Base-by-base conservation (phyloP, 345 rosid genomes). In the Citrus cavaleriei region DNA sequence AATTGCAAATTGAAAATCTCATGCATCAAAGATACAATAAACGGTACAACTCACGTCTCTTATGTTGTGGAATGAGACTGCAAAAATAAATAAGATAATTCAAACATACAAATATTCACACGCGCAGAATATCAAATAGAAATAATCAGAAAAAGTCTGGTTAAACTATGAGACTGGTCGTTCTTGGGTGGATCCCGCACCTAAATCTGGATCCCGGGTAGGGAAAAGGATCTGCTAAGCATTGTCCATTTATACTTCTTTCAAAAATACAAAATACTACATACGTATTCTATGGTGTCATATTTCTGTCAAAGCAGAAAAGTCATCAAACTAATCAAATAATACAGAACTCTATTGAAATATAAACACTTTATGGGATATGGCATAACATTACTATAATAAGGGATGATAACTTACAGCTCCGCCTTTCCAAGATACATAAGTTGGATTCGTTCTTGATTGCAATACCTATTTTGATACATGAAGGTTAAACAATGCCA, bases 391-490 rank as follows among this genome's bases (percentile, higher is more conserved):
- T 25, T 13, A 37, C 27, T 37, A 54, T 38, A 5, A 49, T 25
- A 59, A 76, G 46, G 51, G 55, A 14, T 16, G 32, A 28, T 75
- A 71, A 86, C 90, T 84, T 88, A 94, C 99, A 77, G 90, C 92
- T 82, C 99, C 97, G 3, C 99, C 98, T 90, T 89, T 93, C 98
- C 99, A 96, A 4, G 93, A 42, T 58, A 87, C 92, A 72, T 84
- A 88, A 71, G 86, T 82, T 27, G 95, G 91, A 79, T 90, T 89
- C 34, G 89, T 86, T 86, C 95, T 93, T 68, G 98, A 87, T 76
- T 81, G 98, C 77, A 94, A 84, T 79, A 96, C 98, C 91, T 92
- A 80, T 80, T 75, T 73, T 32, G 73, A 73, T 25, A 73, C 16
- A 66, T 7, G 37, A 42, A 58, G 66, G 58, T 71, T 18, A 69